These are phyloP conservation scores for Colletotrichum magnum DNA, from an alignment of 2,329 filamentous ascomycete genomes.

Conservation along the genomic window DNA sequence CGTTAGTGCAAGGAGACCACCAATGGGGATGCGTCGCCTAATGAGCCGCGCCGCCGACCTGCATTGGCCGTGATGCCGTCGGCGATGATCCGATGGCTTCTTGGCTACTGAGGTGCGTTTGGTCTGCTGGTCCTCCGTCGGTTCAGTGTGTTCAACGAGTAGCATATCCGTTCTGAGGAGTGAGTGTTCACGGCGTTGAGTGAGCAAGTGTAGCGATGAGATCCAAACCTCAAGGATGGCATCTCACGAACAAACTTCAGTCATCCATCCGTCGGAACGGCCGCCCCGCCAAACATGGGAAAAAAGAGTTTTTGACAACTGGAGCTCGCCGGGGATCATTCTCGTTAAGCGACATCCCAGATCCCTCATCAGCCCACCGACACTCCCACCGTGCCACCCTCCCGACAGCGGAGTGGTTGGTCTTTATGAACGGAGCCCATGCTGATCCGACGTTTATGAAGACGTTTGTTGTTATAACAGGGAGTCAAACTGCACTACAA, in stretches of 20 bases:
- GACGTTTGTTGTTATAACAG: background rate
- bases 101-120: slow-evolving; percentile 3
- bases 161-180: background rate
- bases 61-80: slow-evolving; percentile 35
- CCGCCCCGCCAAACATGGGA: too few species aligned
- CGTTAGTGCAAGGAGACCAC: slow-evolving; percentile 16
- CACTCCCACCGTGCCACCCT: background rate
- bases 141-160: background rate
- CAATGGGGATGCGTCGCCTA: slow-evolving; percentile 30
- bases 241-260: too few species aligned
- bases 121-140: background rate
- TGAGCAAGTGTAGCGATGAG: too few species aligned
- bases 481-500: background rate
- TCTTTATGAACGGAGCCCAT: slow-evolving; percentile 1
- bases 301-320: slow-evolving; percentile 10
- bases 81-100: slow-evolving; percentile 27
- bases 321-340: background rate
- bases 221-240: too few species aligned
- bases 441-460: background rate
- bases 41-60: slow-evolving; percentile 32
- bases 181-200: background rate
- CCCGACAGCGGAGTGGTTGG: background rate
- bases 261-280: too few species aligned
- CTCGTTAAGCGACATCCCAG: slow-evolving; percentile 24
- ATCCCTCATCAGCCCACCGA: slow-evolving; percentile 19